Percentiles rank a stretch among this genome's conserved stretches.
These are phyloP conservation scores for Coniophora puteana DNA, from an alignment of 1,284 basidiomycete species.

Conservation along the genomic window DNA sequence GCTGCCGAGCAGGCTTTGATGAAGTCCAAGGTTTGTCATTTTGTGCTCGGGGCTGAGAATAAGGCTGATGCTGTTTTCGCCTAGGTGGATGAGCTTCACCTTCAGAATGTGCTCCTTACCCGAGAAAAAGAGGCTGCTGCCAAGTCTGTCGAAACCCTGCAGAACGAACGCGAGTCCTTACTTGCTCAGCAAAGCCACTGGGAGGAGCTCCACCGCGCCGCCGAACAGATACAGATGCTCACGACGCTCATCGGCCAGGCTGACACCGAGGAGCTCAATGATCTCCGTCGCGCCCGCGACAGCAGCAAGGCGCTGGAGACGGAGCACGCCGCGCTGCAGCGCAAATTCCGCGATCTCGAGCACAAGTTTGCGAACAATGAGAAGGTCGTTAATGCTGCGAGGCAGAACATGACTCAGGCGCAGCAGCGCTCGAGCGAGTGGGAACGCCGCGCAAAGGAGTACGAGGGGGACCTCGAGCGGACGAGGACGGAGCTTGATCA, in stretches of 20 bases:
- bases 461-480: slow-evolving; percentile 57
- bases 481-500: slow-evolving; percentile 60
- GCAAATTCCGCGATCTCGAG: slow-evolving; percentile 70
- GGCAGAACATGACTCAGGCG: slow-evolving; percentile 63
- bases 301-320: slow-evolving; percentile 61
- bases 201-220: slow-evolving; percentile 63
- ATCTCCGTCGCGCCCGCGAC: slow-evolving; percentile 63
- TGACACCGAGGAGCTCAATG: slow-evolving; percentile 69
- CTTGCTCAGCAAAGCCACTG: slow-evolving; percentile 61
- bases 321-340: slow-evolving; percentile 64
- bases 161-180: slow-evolving; percentile 57
- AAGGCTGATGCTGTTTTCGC: slow-evolving; percentile 7
- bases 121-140: slow-evolving; percentile 59
- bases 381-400: slow-evolving; percentile 49
- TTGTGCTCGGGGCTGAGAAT: slow-evolving; percentile 1
- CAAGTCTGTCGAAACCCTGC: slow-evolving; percentile 47
- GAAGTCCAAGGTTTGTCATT: slow-evolving; percentile 50
- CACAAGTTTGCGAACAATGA: slow-evolving; percentile 56
- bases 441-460: slow-evolving; percentile 73
- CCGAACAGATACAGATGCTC: slow-evolving; percentile 67
- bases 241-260: slow-evolving; percentile 54
- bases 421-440: slow-evolving; percentile 75
- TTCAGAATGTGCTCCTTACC: slow-evolving; percentile 47
- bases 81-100: slow-evolving; percentile 59
- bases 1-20: slow-evolving; percentile 49